Evolutionary conservation across 2,329 filamentous ascomycete genomes (phyloP).

Genomic region (Geosmithia flava): DNA sequence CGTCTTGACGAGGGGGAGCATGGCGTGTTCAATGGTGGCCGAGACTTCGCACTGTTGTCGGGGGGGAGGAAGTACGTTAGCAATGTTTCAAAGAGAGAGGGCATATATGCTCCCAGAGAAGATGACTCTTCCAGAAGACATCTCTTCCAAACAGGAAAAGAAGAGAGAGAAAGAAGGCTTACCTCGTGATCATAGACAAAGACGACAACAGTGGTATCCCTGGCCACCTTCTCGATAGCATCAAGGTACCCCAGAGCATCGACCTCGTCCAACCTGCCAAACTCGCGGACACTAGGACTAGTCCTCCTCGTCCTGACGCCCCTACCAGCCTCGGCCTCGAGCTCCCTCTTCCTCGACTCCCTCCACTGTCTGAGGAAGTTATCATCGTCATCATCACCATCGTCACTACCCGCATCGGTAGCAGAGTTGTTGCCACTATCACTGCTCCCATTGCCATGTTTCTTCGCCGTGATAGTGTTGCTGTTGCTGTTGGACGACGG

Average conservation of each 20-base stretch:
- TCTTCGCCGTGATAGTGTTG: too few relatives aligned
- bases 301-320: slow-evolving; percentile 52
- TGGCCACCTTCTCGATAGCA: slow-evolving; percentile 78
- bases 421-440: slow-evolving; percentile 36
- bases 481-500: too few relatives aligned
- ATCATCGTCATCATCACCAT: slow-evolving; percentile 68
- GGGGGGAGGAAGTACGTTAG: slow-evolving; percentile 16
- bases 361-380: slow-evolving; percentile 78
- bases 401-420: slow-evolving; percentile 29
- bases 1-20: slow-evolving; percentile 60
- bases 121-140: too few relatives aligned
- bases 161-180: slow-evolving; percentile 20
- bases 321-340: slow-evolving; percentile 48
- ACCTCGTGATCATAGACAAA: slow-evolving; percentile 87
- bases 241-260: slow-evolving; percentile 92
- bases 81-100: not conserved
- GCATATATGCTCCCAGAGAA: not conserved
- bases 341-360: slow-evolving; percentile 63
- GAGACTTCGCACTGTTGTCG: slow-evolving; percentile 60
- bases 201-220: slow-evolving; percentile 78
- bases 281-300: slow-evolving; percentile 66
- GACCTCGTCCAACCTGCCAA: slow-evolving; percentile 69
- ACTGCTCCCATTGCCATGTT: slow-evolving; percentile 3
- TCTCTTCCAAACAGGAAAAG: not conserved
- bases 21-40: slow-evolving; percentile 62